Percentiles rank a stretch among this genome's conserved stretches.
Conservation (phyloP, 495 filamentous ascomycete genomes). For the Penicillium herquei region DNA sequence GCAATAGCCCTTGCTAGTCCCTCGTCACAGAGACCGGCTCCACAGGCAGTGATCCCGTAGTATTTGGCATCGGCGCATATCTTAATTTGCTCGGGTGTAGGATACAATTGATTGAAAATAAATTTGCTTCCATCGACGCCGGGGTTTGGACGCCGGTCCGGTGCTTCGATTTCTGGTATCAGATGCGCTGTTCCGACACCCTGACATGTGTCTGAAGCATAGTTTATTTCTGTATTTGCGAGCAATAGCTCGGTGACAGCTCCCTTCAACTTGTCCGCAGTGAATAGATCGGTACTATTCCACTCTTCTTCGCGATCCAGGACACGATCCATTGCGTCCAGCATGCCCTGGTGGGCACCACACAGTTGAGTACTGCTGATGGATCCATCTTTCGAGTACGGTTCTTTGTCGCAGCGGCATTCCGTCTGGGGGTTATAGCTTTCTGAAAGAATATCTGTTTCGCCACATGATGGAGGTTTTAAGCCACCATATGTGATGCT, state of each 20-base stretch:
- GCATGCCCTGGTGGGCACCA: conserved; percentile 2
- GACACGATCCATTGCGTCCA: conserved; percentile 3
- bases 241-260: conserved; percentile 14
- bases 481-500: conserved; percentile 11
- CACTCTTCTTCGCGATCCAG: conserved; percentile 7
- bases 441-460: conserved; percentile 16
- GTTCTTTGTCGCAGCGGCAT: conserved; percentile 8
- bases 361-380: neutral
- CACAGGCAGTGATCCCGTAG: conserved; percentile 13
- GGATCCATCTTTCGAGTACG: neutral
- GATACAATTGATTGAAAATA: conserved; percentile 13
- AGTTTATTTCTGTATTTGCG: conserved; percentile 12
- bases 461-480: conserved; percentile 14
- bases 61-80: conserved; percentile 23
- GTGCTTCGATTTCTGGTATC: conserved; percentile 16
- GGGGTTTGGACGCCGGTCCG: conserved; percentile 17
- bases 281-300: conserved; percentile 9
- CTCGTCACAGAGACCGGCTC: conserved; percentile 9
- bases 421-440: conserved; percentile 16
- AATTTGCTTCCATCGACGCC: conserved; percentile 3
- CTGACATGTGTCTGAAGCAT: conserved; percentile 8
- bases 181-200: neutral
- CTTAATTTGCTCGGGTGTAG: conserved; percentile 18
- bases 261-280: conserved; percentile 1
- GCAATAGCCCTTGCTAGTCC: conserved; percentile 18